Percentiles rank a stretch among this genome's conserved stretches.
Evolutionary conservation across 768 basidiomycete genomes (phyloP).

Genomic region (Termitomyces bulborhizus): DNA sequence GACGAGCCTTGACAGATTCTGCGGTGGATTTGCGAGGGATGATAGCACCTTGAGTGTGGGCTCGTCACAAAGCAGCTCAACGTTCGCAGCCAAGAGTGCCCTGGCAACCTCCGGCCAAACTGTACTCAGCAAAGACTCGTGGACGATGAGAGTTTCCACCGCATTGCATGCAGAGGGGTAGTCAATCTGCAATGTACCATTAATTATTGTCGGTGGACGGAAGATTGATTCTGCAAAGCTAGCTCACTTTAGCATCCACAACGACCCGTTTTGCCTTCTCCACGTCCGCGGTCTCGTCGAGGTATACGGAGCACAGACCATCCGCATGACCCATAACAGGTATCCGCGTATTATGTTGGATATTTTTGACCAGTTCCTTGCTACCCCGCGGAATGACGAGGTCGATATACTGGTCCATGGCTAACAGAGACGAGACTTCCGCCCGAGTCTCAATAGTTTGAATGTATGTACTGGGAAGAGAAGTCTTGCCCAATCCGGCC

Average conservation of each 20-base stretch:
- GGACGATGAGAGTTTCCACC: constrained; percentile 83
- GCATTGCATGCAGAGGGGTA: constrained; percentile 98
- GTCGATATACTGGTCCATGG: constrained; percentile 89
- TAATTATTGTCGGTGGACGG: background rate
- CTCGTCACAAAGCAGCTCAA: constrained; percentile 78
- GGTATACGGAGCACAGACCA: constrained; percentile 85
- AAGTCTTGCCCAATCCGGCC: constrained; percentile 63
- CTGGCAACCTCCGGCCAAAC: constrained; percentile 79
- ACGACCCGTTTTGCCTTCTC: constrained; percentile 80
- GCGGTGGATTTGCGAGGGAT: constrained; percentile 23
- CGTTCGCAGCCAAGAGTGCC: constrained; percentile 60
- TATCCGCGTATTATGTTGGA: constrained; percentile 87
- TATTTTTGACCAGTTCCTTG: constrained; percentile 80
- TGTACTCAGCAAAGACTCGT: constrained; percentile 61
- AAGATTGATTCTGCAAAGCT: constrained; percentile 5
- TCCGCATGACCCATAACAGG: constrained; percentile 99
- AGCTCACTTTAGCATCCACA: constrained; percentile 82
- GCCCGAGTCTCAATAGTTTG: constrained; percentile 89
- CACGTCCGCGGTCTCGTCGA: constrained; percentile 76
- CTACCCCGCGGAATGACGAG: constrained; percentile 96
- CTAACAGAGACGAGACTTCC: constrained; percentile 83
- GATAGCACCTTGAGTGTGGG: constrained; percentile 53
- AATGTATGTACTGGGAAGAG: constrained; percentile 74
- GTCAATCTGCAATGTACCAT: constrained; percentile 51
- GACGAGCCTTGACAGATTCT: constrained; percentile 42